Conservation (phyloP, 345 rosid species). For the Anastatica hierochuntica region DNA sequence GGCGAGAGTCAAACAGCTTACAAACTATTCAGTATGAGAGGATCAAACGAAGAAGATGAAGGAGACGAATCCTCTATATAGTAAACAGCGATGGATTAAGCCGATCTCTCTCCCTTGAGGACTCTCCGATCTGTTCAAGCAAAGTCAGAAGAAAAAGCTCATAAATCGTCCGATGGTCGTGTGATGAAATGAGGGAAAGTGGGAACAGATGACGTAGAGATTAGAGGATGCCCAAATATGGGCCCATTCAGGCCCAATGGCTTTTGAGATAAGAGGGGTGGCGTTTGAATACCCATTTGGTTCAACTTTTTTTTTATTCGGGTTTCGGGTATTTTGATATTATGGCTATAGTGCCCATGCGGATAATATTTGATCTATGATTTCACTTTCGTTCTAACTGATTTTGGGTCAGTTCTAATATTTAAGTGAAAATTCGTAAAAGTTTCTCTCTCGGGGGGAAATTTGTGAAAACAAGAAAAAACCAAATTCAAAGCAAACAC, state of each 20-base stretch:
- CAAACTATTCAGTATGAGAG: neutral
- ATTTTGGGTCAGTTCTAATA: too few species aligned
- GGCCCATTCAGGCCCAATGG: neutral
- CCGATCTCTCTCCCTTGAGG: slow-evolving; percentile 5
- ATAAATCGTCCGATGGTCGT: slow-evolving; percentile 18
- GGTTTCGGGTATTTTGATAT: too few species aligned
- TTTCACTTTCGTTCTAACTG: too few species aligned
- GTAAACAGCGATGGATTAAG: slow-evolving; percentile 5
- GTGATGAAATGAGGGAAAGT: neutral
- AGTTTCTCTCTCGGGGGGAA: too few species aligned
- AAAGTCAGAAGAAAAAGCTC: slow-evolving; percentile 23
- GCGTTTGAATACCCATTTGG: too few species aligned
- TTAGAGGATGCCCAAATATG: neutral
- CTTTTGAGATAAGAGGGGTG: too few species aligned
- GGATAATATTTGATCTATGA: too few species aligned
- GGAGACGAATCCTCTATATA: neutral
- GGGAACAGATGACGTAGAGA: neutral
- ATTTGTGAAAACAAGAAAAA: too few species aligned
- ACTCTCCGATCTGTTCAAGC: slow-evolving; percentile 20
- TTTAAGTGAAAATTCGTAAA: too few species aligned
- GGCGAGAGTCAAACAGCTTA: slow-evolving; percentile 7
- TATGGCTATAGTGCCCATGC: too few species aligned
- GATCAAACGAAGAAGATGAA: slow-evolving; percentile 13
- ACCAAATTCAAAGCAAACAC: too few species aligned
- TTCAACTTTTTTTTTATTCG: too few species aligned